A percentile compares a stretch with the other conserved stretches of the same genome.
phyloP scores from a whole-genome alignment of 2,329 filamentous ascomycete genomes.

The Claviceps pazoutovae region DNA sequence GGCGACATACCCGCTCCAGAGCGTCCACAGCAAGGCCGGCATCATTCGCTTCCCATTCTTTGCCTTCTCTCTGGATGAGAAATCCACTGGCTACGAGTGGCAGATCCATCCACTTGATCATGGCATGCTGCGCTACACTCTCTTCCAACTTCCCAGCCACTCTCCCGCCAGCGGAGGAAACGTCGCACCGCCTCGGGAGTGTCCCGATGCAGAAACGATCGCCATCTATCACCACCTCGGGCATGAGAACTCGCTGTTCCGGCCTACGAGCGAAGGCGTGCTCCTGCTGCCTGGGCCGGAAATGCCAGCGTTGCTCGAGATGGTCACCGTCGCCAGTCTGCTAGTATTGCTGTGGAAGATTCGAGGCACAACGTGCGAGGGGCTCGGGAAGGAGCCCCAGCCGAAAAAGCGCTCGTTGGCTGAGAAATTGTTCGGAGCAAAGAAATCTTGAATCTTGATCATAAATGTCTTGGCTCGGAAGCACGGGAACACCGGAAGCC shows the following conservation, averaged over 20 bases:
- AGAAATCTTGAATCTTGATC: background rate
- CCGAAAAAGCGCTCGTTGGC: background rate
- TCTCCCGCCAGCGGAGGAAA: background rate
- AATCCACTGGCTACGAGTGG: slow-evolving; percentile 1
- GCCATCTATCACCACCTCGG: slow-evolving; percentile 5
- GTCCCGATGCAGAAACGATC: background rate
- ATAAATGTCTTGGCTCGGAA: too few species aligned
- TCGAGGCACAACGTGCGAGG: background rate
- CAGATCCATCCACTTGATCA: slow-evolving; percentile 4
- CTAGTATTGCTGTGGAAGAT: slow-evolving; percentile 3
- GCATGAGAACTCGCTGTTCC: background rate
- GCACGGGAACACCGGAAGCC: too few species aligned
- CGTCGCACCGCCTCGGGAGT: background rate
- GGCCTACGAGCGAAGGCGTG: slow-evolving; percentile 2
- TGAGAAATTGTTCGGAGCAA: background rate
- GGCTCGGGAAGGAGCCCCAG: background rate
- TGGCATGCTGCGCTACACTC: slow-evolving; percentile 4
- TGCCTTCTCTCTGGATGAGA: background rate
- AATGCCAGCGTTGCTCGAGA: background rate
- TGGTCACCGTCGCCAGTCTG: slow-evolving; percentile 2
- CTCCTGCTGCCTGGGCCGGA: background rate
- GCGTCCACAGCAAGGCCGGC: background rate
- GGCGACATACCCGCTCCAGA: background rate
- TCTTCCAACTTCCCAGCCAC: background rate
- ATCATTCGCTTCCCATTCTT: slow-evolving; percentile 1